A percentile compares a stretch with the other conserved stretches of the same genome.
Evolutionary conservation across 73 alveolate genomes (phyloP).

Genomic region (Paramecium sonneborni): DNA sequence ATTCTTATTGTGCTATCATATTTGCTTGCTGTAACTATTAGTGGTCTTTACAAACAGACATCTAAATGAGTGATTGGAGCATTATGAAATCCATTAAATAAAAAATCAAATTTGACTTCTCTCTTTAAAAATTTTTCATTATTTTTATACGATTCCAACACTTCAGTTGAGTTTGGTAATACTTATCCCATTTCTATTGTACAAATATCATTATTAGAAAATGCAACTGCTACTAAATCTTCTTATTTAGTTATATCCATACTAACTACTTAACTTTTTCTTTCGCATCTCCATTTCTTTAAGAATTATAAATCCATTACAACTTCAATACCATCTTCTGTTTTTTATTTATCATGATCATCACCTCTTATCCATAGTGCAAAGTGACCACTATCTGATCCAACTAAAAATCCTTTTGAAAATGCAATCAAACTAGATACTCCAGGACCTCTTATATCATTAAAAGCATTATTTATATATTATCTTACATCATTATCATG

Average conservation of each 20-base stretch:
- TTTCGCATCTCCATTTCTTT: constrained; percentile 61
- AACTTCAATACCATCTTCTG: constrained; percentile 76
- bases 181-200: constrained; percentile 60
- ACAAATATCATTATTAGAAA: constrained; percentile 93
- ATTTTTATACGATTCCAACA: constrained; percentile 72
- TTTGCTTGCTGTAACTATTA: constrained; percentile 91
- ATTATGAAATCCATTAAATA: constrained; percentile 97
- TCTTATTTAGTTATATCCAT: constrained; percentile 87
- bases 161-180: constrained; percentile 58
- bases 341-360: constrained; percentile 73
- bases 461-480: constrained; percentile 68
- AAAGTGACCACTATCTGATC: constrained; percentile 82
- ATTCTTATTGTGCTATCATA: constrained; percentile 95
- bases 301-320: constrained; percentile 54
- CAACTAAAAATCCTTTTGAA: constrained; percentile 80
- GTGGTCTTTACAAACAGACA: constrained; percentile 97
- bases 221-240: constrained; percentile 91
- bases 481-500: constrained; percentile 78
- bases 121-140: constrained; percentile 72
- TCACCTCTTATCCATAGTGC: constrained; percentile 88
- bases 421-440: constrained; percentile 69
- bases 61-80: constrained; percentile 94
- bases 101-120: constrained; percentile 93
- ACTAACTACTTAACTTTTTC: constrained; percentile 67
- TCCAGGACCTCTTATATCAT: constrained; percentile 6